Base-by-base conservation (phyloP, 129 eudicot genomes). In the Saposhnikovia divaricata region DNA sequence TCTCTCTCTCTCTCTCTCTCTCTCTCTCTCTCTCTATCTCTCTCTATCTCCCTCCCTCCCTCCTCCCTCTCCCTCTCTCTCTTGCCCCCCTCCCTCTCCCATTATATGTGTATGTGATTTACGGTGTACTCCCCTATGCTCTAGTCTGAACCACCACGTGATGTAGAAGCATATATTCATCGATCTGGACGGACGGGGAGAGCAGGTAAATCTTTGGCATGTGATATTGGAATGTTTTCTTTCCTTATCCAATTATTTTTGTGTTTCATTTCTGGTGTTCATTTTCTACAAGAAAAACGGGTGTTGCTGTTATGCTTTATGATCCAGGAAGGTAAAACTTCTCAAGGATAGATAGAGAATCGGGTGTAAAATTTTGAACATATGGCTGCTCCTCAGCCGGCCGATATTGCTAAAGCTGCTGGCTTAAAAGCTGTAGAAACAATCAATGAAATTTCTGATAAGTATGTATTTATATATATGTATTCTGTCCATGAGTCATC, bases 101-200 rank as follows among this genome's bases (percentile, higher is more conserved):
- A n/a, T n/a, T n/a, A n/a, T n/a, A n/a, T n/a, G n/a, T n/a, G n/a
- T n/a, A n/a, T n/a, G n/a, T n/a, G n/a, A n/a, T n/a, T n/a, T n/a
- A n/a, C n/a, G n/a, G n/a, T n/a, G n/a, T n/a, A n/a, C n/a, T n/a
- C n/a, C n/a, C n/a, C n/a, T n/a, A n/a, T n/a, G n/a, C n/a, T n/a
- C n/a, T n/a, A n/a, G n/a, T n/a, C n/a, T n/a, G n/a, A n/a, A n/a
- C n/a, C n/a, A n/a, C n/a, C n/a, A n/a, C n/a, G n/a, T n/a, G n/a
- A n/a, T n/a, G n/a, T n/a, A n/a, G n/a, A n/a, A n/a, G n/a, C n/a
- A n/a, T n/a, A n/a, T n/a, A n/a, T n/a, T n/a, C n/a, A n/a, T n/a
- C n/a, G n/a, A n/a, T 94, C 97, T 72, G 98, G 98, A 16, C 86
- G 98, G 81, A 92, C 97, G 51, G 98, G 98, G 40, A 89, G 97